These are phyloP conservation scores for Moelleriella libera DNA, from an alignment of 2,329 filamentous ascomycete genomes.

Conservation along the genomic window DNA sequence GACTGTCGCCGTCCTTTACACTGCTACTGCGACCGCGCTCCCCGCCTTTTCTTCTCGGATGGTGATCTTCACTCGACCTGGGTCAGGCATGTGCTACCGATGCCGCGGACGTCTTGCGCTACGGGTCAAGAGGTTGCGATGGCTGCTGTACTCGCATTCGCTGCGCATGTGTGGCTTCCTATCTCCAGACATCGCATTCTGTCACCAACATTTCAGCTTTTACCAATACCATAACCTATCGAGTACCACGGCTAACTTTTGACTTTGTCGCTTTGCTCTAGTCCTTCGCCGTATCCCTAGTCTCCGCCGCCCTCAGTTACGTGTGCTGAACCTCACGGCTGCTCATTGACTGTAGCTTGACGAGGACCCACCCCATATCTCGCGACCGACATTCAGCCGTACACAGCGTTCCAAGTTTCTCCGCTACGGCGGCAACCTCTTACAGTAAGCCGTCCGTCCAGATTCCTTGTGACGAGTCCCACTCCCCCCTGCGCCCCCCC, in stretches of 20 bases:
- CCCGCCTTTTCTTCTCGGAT: neutral
- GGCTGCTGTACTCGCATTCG: neutral
- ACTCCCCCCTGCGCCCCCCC: constrained; percentile 1
- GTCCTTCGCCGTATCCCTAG: too few relatives aligned
- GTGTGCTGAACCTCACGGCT: neutral
- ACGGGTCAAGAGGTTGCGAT: neutral
- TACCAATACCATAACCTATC: neutral
- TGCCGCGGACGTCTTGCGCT: neutral
- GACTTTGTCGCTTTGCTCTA: too few relatives aligned
- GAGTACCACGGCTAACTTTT: neutral
- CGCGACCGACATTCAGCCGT: constrained; percentile 7
- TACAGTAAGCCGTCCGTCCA: constrained; percentile 5
- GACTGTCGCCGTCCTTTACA: neutral
- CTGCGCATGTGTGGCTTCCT: too few relatives aligned
- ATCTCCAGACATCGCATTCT: neutral
- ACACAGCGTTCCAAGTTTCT: constrained; percentile 4
- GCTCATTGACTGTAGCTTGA: neutral
- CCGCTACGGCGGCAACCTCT: neutral
- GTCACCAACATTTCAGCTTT: neutral
- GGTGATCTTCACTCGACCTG: constrained; percentile 1
- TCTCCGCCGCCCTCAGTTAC: too few relatives aligned
- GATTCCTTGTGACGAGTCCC: neutral
- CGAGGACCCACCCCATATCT: neutral
- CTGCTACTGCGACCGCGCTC: neutral
- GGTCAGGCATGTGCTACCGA: neutral